Evolutionary conservation across 1,284 basidiomycete species (phyloP).

Genomic region (Puccinia polysora): DNA sequence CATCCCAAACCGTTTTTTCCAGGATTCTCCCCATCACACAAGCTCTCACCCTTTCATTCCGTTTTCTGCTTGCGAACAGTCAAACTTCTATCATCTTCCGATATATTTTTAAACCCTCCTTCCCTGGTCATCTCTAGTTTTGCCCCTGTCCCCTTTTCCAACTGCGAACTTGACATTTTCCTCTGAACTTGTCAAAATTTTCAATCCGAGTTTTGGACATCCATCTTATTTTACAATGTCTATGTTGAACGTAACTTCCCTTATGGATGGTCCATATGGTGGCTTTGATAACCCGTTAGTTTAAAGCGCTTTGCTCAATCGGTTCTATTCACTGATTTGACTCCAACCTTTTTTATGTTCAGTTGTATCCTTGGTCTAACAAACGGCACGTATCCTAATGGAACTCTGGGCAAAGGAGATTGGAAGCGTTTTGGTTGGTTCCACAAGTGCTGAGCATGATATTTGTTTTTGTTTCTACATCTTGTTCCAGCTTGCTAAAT

Average conservation of each 20-base stretch:
- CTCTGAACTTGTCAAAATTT: not conserved
- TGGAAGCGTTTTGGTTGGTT: slow-evolving; percentile 33
- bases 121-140: too few species aligned
- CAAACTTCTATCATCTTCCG: too few species aligned
- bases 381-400: slow-evolving; percentile 41
- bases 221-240: not conserved
- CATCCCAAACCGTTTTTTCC: not conserved
- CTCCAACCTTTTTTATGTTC: not conserved
- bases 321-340: not conserved
- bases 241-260: not conserved
- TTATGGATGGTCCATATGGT: slow-evolving; percentile 9
- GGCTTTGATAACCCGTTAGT: slow-evolving; percentile 36
- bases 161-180: too few species aligned
- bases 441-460: too few species aligned
- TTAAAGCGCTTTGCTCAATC: not conserved
- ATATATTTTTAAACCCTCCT: too few species aligned
- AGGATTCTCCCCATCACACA: too few species aligned
- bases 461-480: not conserved
- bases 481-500: not conserved
- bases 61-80: too few species aligned
- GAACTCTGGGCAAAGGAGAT: slow-evolving; percentile 15
- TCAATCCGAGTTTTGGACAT: not conserved
- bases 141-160: too few species aligned
- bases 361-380: slow-evolving; percentile 36
- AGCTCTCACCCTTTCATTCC: too few species aligned